phyloP scores from a whole-genome alignment of 257 asterid genomes.

The Solanum tarijense region DNA sequence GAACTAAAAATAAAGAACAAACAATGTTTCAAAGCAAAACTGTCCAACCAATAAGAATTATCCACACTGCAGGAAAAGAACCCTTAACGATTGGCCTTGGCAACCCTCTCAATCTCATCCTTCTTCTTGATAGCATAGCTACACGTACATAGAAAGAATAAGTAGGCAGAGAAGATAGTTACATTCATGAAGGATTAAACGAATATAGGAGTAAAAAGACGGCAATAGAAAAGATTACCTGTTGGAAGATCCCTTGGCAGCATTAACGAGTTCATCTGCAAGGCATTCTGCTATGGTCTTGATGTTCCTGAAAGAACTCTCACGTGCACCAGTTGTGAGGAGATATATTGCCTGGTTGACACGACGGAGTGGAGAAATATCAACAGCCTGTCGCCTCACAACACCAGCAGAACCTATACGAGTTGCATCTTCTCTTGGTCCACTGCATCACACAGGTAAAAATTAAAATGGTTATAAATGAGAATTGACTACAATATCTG shows the following conservation, averaged over 20 bases:
- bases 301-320: constrained; percentile 65
- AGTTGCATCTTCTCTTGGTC: constrained; percentile 74
- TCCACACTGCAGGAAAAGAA: no score
- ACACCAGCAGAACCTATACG: constrained; percentile 86
- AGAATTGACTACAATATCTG: not conserved
- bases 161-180: no score
- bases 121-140: no score
- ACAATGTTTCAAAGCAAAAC: no score
- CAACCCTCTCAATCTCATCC: not conserved
- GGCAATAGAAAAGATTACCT: constrained; percentile 19
- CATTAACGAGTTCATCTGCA: constrained; percentile 75
- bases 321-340: constrained; percentile 65
- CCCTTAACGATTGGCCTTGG: not conserved
- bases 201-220: no score
- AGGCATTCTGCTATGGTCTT: constrained; percentile 74
- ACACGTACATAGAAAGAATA: no score
- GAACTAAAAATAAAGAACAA: no score
- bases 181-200: no score
- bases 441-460: not conserved
- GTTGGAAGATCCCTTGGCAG: constrained; percentile 77
- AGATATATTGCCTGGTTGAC: constrained; percentile 65
- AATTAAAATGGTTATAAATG: no score
- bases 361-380: constrained; percentile 72
- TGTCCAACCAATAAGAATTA: no score
- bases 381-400: constrained; percentile 79